Base-by-base conservation (phyloP, 345 rosid genomes). In the Hypericum perforatum region DNA sequence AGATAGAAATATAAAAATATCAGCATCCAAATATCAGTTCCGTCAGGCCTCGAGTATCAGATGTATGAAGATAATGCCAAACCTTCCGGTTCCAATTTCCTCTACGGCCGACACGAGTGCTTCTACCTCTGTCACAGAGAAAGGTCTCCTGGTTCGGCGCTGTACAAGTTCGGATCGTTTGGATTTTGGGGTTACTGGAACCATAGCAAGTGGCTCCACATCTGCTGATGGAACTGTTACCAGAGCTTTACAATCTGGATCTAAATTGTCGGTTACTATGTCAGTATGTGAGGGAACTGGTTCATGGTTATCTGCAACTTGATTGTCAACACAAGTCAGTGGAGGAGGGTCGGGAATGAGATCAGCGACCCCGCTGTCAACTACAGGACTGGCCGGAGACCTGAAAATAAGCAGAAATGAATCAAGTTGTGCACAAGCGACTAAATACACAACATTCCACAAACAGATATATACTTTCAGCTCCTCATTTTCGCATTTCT, bases 1-100 rank as follows among this genome's bases (percentile, higher is more conserved):
- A 22, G 11, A 66, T 15, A 53, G 58, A 47, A 54, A n/a, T 7
- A 29, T 16, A 46, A 57, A 52, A 52, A 13, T 15, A 49, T 46
- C 43, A 22, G 45, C 40, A 16, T 13, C 40, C 15, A 5, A 5
- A 7, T 47, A 15, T 10, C 7, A 46, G 57, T 39, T 6, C 5
- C 52, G 11, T 10, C 8, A 13, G 0, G 6, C 39, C 32, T 11
- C 5, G 12, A 16, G 41, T 39, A 7, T 10, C 10, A 36, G 5
- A 37, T 6, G 49, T 5, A 37, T 49, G 11, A 43, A 0, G 8
- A 49, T 13, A 15, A 55, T 7, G 62, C n/a, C 60, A 54, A 58
- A 92, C 97, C 99, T 94, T 70, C 99, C 99, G 12, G 94, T 89
- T 56, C 99, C 95, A 16, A 89, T 73, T 65, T 84, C 77, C 71